Evolutionary conservation across 1,284 basidiomycete genomes (phyloP), one percentile per base, ranked within the genome.

Genomic region (Sporisorium graminicola): DNA sequence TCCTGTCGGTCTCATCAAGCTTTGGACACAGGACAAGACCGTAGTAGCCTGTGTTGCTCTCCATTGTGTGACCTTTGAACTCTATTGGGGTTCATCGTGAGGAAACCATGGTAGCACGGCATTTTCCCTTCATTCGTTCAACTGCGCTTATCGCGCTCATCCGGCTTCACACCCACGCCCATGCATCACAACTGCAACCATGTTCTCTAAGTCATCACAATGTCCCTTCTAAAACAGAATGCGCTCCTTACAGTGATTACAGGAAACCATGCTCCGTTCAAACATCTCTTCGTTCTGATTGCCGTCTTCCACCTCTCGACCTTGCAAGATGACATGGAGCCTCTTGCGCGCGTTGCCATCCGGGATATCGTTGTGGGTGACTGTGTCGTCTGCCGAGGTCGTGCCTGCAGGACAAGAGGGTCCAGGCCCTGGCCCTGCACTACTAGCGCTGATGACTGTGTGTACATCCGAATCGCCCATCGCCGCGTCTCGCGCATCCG

Each of bases 241-340:
- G 22, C 65, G 59, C 22, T 57, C 31, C 35, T 68, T 74, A 31
- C 71, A 74, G 26, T 55, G 62, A 35, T 74, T 74, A 40, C 71
- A 74, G 24, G 55, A 57, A 3, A 74, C 64, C 18, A 74, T 50
- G 43, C 71, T 74, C n/a, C 65, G 63, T 26, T 68, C 65, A 13
- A 64, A 65, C 65, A 74, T 68, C 22, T 74, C 59, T 24, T 68
- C 71, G 27, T 57, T 68, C 37, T 74, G 44, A 29, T 44, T 56
- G 31, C 53, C 43, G 29, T 61, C 61, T 20, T 60, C 56, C 26
- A 49, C 52, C 40, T 74, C 65, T 53, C 71, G 42, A 4, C 71
- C 71, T 24, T 68, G 65, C 24, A 68, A 51, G 16, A 74, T 61
- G 20, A 74, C 53, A 29, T 74, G 71, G 13, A 74, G 49, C 47